Evolutionary conservation across 495 filamentous ascomycete species (phyloP).

Genomic region (Pseudomonodictys pantanalensis): DNA sequence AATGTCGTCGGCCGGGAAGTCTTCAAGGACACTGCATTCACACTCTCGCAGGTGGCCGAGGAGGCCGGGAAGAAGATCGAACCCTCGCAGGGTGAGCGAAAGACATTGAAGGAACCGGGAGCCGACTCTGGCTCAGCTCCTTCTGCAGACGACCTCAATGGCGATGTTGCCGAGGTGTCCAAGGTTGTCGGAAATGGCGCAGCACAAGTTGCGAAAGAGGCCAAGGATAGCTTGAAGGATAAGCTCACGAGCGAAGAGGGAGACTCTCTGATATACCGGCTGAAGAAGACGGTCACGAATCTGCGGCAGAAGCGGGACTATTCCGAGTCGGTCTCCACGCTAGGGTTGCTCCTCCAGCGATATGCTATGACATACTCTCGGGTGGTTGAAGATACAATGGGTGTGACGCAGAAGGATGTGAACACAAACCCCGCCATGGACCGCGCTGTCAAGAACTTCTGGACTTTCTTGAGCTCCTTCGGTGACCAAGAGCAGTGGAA

Average conservation of each 20-base stretch:
- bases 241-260: constrained; percentile 68
- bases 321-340: constrained; percentile 75
- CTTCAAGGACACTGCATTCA: constrained; percentile 80
- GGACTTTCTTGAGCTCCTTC: constrained; percentile 72
- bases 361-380: constrained; percentile 76
- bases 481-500: constrained; percentile 75
- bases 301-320: constrained; percentile 77
- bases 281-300: constrained; percentile 73
- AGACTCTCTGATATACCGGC: constrained; percentile 66
- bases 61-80: constrained; percentile 68
- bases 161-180: constrained; percentile 61
- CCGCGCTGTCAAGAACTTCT: constrained; percentile 71
- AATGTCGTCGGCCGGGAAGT: constrained; percentile 76
- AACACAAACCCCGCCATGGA: constrained; percentile 71
- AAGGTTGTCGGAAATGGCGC: constrained; percentile 62
- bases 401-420: constrained; percentile 64
- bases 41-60: constrained; percentile 67
- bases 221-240: constrained; percentile 62
- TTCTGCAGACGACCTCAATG: constrained; percentile 57
- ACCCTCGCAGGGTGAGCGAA: constrained; percentile 60
- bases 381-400: constrained; percentile 61
- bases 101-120: constrained; percentile 56
- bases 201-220: constrained; percentile 61
- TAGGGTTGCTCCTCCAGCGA: constrained; percentile 70
- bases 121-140: constrained; percentile 53